phyloP scores from a whole-genome alignment of 2,329 filamentous ascomycete species.

The Capronia epimyces region DNA sequence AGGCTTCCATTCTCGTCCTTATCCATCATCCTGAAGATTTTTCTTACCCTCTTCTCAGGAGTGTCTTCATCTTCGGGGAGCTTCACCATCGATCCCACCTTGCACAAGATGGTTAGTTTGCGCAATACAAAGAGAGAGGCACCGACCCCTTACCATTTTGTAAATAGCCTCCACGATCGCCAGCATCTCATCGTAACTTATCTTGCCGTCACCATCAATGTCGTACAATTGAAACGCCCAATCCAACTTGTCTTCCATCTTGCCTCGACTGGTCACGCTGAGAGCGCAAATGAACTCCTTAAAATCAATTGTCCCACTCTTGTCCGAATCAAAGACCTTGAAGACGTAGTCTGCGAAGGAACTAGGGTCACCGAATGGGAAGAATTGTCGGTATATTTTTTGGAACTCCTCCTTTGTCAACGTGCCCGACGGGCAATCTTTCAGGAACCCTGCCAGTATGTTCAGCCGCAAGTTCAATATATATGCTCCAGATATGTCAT shows the following conservation, averaged over 20 bases:
- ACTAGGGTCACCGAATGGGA: conserved; percentile 94
- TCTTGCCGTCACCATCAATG: conserved; percentile 97
- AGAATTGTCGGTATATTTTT: conserved; percentile 99
- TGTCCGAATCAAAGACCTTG: conserved; percentile 97
- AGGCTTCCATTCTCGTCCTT: conserved; percentile 98
- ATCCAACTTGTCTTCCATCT: conserved; percentile 99
- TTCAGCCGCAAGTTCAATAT: conserved; percentile 8
- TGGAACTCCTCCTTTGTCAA: conserved; percentile 98
- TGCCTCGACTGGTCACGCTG: conserved; percentile 91
- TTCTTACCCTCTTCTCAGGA: conserved; percentile 92
- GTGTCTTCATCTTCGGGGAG: conserved; percentile 98
- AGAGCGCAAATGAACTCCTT: conserved; percentile 99
- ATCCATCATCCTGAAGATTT: conserved; percentile 99
- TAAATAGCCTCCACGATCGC: conserved; percentile 98
- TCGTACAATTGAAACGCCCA: conserved; percentile 99
- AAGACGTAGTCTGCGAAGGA: conserved; percentile 99
- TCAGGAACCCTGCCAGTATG: conserved; percentile 56
- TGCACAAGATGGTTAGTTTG: conserved; percentile 8
- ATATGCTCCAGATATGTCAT: conserved; percentile 31
- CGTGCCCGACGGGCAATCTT: conserved; percentile 95
- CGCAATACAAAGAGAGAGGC: neutral
- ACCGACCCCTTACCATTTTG: conserved; percentile 73
- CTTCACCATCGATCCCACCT: conserved; percentile 99
- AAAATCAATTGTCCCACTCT: conserved; percentile 96
- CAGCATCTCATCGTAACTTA: conserved; percentile 98